Evolutionary conservation across 2,329 filamentous ascomycete genomes (phyloP).

Genomic region (Shiraia sp.): DNA sequence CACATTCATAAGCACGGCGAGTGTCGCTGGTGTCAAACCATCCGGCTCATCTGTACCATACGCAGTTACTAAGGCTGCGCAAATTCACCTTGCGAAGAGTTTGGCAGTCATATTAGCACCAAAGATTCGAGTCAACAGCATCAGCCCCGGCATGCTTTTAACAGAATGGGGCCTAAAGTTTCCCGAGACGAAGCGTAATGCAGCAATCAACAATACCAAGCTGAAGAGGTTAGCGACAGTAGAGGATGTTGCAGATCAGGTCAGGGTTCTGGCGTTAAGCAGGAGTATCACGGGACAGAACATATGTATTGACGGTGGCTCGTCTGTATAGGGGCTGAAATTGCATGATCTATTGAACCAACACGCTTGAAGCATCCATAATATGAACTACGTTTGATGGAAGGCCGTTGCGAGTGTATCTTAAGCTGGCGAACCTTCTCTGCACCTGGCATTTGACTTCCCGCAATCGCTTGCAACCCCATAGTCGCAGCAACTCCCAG

Average conservation of each 20-base stretch:
- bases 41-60: slow-evolving; percentile 73
- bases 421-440: slow-evolving; percentile 3
- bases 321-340: slow-evolving; percentile 29
- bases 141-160: slow-evolving; percentile 66
- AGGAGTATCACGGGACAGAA: slow-evolving; percentile 45
- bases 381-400: no score
- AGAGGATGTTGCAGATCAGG: slow-evolving; percentile 49
- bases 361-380: no score
- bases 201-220: slow-evolving; percentile 49
- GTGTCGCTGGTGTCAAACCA: slow-evolving; percentile 65
- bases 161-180: slow-evolving; percentile 60
- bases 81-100: slow-evolving; percentile 68
- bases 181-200: slow-evolving; percentile 49
- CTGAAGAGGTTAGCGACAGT: slow-evolving; percentile 59
- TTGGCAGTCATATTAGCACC: slow-evolving; percentile 64
- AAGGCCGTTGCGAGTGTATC: no score
- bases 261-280: slow-evolving; percentile 39
- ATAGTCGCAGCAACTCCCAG: slow-evolving; percentile 8
- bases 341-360: no score
- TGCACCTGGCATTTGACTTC: slow-evolving; percentile 5
- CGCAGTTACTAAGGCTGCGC: slow-evolving; percentile 76
- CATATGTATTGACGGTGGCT: slow-evolving; percentile 43
- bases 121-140: slow-evolving; percentile 67
- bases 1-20: slow-evolving; percentile 66
- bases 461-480: slow-evolving; percentile 9